Evolutionary conservation across 2,329 filamentous ascomycete species (phyloP), one percentile per base, ranked within the genome.

Genomic region (Didymella pomorum): DNA sequence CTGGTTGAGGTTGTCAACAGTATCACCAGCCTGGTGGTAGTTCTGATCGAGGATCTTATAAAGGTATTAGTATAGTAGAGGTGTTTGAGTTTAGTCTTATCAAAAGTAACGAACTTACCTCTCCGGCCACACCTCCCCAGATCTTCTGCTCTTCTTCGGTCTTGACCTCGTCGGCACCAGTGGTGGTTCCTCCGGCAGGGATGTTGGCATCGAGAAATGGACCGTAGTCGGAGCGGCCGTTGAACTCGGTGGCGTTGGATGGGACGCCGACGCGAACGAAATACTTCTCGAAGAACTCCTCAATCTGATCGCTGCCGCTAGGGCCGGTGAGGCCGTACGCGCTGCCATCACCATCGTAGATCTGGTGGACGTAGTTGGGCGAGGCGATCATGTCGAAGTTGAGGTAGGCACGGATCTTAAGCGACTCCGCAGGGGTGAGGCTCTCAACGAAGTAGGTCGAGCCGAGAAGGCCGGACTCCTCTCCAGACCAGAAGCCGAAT

Each of bases 361-460:
- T 70, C 11, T 62, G 69, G 45, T 74, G 67, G 28, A 75, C 61
- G 60, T 68, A 76, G 63, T 78, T 77, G 20, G 75, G 76, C 2
- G 67, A 71, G 9, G 74, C 76, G 48, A 78, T 76, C 76, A 79
- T 79, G 62, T 79, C 77, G 62, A 79, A 79, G 66, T 79, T 78
- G 44, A 79, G 72, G 60, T 78, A 78, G 8, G 74, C 71, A n/a
- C 74, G 70, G 49, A 79, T 72, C 54, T 74, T 71, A 28, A 62
- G 62, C 20, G 68, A 61, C 55, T 75, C 75, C 6, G 54, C 66
- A 9, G 66, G 53, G 7, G 71, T 54, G 44, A 68, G 51, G 45
- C 53, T 62, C 35, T 67, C 62, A 37, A 77, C 71, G 57, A 76
- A 78, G 65, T 73, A 72, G 2, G 65, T 66, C 0, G 72, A 74